phyloP scores from a whole-genome alignment of 495 filamentous ascomycete species.

The Lophiotrema nucula region DNA sequence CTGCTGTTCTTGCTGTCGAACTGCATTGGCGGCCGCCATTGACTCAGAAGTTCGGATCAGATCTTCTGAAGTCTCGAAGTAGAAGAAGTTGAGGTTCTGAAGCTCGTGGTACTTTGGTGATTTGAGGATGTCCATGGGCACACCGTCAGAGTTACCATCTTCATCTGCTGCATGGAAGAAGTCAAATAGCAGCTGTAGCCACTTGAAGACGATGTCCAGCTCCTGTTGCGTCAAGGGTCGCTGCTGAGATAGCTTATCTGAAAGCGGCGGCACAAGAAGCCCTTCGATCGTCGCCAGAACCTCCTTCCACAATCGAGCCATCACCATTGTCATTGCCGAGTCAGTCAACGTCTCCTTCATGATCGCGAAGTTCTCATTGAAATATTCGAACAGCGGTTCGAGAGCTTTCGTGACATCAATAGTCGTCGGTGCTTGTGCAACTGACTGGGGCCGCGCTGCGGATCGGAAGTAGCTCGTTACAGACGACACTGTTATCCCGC shows the following conservation, averaged over 20 bases:
- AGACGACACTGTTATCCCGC: constrained; percentile 69
- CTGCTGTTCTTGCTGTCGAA: constrained; percentile 65
- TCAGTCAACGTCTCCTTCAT: constrained; percentile 95
- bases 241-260: constrained; percentile 90
- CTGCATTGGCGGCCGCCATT: constrained; percentile 88
- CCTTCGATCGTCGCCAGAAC: constrained; percentile 87
- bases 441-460: constrained; percentile 51
- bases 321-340: constrained; percentile 92
- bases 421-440: constrained; percentile 58
- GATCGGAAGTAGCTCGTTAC: constrained; percentile 78
- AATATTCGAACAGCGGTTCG: constrained; percentile 89
- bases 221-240: constrained; percentile 84
- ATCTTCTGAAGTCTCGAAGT: constrained; percentile 88
- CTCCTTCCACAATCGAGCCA: constrained; percentile 98
- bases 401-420: constrained; percentile 78
- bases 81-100: constrained; percentile 94
- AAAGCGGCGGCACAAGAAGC: constrained; percentile 88
- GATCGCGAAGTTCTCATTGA: constrained; percentile 98
- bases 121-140: constrained; percentile 86
- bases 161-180: constrained; percentile 96
- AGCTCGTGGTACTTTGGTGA: constrained; percentile 98
- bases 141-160: constrained; percentile 78
- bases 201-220: constrained; percentile 91
- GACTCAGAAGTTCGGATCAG: constrained; percentile 89
- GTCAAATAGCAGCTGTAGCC: constrained; percentile 84